Base-by-base conservation (phyloP, 1,284 basidiomycete genomes). In the Sporisorium exsertum region DNA sequence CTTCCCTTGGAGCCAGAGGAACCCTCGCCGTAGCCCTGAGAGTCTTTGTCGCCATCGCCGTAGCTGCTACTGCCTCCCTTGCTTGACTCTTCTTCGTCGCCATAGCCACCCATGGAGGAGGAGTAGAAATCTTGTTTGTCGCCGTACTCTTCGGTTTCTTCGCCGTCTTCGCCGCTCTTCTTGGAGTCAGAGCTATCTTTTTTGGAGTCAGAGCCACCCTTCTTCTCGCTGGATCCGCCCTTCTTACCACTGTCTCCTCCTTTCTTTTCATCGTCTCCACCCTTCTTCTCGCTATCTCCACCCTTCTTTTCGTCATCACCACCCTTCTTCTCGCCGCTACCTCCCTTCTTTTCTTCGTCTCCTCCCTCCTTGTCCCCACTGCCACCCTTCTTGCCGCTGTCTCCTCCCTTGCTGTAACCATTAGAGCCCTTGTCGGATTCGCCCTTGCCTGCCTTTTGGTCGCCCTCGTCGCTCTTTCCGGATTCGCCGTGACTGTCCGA, bases 21-120 rank as follows among this genome's bases (percentile, higher is more conserved):
- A 15, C 47, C 40, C 27, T 58, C 26, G 32, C 57, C 47, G 37
- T 42, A 37, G 12, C 50, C 46, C 40, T 20, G 32, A 37, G 59
- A 61, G 7, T 32, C 32, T 9, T 33, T 15, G n/a, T 32, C 32
- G 27, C 26, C 35, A 27, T 22, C 46, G n/a, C 35, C 46, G 26
- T 59, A 20, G 29, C 49, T 50, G n/a, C 49, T 32, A n/a, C 40
- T 24, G 32, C 29, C 55, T n/a, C 13, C 13, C 18, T 32, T 42
- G 47, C 57, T 24, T 2, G 47, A 58, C 33, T 46, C 43, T 13
- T 33, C 51, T 33, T 33, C 42, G 5, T 45, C 35, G 43, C 42
- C 26, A 8, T 40, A 35, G 35, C 55, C 33, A 9, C 43, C 62
- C 20, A 29, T 46, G 18, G 10, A 32, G 12, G 45, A 51, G 4